Base-by-base conservation (phyloP, 495 filamentous ascomycete genomes). In the Oleoguttula mirabilis region DNA sequence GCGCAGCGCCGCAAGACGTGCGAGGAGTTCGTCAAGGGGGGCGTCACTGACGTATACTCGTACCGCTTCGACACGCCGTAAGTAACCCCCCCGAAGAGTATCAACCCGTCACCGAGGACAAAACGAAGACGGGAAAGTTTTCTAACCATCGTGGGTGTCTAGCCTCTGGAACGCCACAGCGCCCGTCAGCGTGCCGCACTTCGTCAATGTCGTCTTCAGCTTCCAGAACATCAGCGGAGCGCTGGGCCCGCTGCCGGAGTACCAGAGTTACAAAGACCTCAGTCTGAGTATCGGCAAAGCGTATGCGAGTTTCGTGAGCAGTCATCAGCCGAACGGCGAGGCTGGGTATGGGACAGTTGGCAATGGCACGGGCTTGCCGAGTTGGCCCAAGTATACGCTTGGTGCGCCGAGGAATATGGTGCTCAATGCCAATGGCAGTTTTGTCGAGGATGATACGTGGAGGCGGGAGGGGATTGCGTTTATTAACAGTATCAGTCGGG, bases 371-470 rank as follows among this genome's bases (percentile, higher is more conserved):
- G 36, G 37, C 27, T 48, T 62, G 16, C 57, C 61, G 4, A 45
- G 58, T 22, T 75, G 71, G 72, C 62, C 64, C 15, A 45, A 43
- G 24, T 73, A 74, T 46, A 49, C 48, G n/a, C 39, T 57, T 4
- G 37, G 49, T 10, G 53, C 45, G 7, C 69, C 71, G 12, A 55
- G 27, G 49, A 65, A 64, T 35, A 66, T 69, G 54, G 64, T 67
- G 14, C 39, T 70, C 22, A 60, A 66, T 23, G 55, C 61, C 7
- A 62, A 63, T 31, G 50, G 50, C 20, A 59, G 58, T 24, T 63
- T 52, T 35, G 51, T 62, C 0, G 66, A 70, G 47, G 34, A 22
- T 3, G 64, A 64, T 45, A 64, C 56, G 8, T 69, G 57, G 35
- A 47, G 64, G 20, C 60, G 58, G 42, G 61, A 60, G 25, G 64